These are phyloP conservation scores for Phylloporus rhodoxanthus DNA, from an alignment of 768 basidiomycete species.

Conservation along the genomic window DNA sequence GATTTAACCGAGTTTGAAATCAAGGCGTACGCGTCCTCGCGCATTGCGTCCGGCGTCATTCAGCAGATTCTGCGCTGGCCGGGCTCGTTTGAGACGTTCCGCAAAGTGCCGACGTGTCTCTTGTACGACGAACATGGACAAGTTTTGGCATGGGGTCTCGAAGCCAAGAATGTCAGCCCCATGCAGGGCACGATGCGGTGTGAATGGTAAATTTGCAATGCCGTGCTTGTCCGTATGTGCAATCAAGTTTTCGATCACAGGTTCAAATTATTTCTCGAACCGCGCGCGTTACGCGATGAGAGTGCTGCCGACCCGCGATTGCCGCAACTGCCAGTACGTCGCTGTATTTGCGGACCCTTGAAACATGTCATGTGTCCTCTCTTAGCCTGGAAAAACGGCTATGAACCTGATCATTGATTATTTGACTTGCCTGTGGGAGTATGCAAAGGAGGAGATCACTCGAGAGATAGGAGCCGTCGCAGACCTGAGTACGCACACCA, in stretches of 20 bases:
- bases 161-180: constrained; percentile 75
- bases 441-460: constrained; percentile 82
- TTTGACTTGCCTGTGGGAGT: constrained; percentile 77
- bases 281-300: constrained; percentile 70
- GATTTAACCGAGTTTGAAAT: constrained; percentile 4
- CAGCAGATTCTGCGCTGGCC: constrained; percentile 88
- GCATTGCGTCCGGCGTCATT: constrained; percentile 70
- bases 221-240: not conserved
- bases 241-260: constrained; percentile 24
- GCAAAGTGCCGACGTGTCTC: constrained; percentile 83
- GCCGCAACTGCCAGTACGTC: constrained; percentile 68
- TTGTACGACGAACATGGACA: constrained; percentile 70
- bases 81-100: constrained; percentile 77
- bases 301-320: constrained; percentile 68
- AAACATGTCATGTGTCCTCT: constrained; percentile 5
- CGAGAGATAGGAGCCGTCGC: constrained; percentile 81
- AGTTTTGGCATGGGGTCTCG: constrained; percentile 79
- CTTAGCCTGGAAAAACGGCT: constrained; percentile 66
- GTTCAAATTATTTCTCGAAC: constrained; percentile 88
- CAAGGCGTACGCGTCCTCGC: constrained; percentile 81
- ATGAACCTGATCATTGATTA: constrained; percentile 81
- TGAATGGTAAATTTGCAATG: constrained; percentile 38
- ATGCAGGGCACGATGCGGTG: constrained; percentile 57
- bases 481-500: constrained; percentile 59
- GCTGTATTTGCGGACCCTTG: not conserved